Percentiles rank a stretch among this genome's conserved stretches.
Evolutionary conservation across 345 rosid genomes (phyloP).

Genomic region (Nasturtium officinale): DNA sequence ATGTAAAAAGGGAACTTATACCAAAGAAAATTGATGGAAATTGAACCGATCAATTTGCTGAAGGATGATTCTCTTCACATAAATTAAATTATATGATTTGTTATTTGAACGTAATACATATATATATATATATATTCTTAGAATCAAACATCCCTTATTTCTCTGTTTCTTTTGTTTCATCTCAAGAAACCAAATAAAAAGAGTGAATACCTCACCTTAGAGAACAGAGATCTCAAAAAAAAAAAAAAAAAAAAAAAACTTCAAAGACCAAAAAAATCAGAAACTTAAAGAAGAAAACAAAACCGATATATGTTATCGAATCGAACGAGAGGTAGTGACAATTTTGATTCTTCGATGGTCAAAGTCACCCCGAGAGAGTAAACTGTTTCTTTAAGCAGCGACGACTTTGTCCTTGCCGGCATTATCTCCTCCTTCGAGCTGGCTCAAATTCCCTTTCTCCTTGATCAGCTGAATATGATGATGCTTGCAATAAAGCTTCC

Average conservation of each 20-base stretch:
- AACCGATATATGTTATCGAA: constrained; percentile 12
- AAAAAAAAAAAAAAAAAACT: background rate
- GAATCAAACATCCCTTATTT: constrained; percentile 28
- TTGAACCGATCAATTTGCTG: background rate
- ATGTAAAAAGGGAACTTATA: background rate
- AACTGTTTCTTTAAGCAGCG: constrained; percentile 35
- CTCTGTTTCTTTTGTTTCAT: constrained; percentile 24
- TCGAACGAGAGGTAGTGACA: background rate
- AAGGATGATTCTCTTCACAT: background rate
- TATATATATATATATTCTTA: background rate
- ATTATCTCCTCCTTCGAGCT: constrained; percentile 77
- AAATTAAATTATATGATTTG: background rate
- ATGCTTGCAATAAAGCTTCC: constrained; percentile 94
- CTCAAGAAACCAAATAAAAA: constrained; percentile 32
- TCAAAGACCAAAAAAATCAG: constrained; percentile 1
- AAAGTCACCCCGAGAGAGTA: constrained; percentile 17
- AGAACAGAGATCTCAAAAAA: constrained; percentile 14
- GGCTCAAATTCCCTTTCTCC: constrained; percentile 96
- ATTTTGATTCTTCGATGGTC: constrained; percentile 24
- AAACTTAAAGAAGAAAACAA: constrained; percentile 27
- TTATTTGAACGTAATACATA: constrained; percentile 7
- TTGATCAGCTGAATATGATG: constrained; percentile 91
- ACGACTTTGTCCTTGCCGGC: constrained; percentile 44
- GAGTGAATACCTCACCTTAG: constrained; percentile 23
- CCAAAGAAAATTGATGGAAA: background rate